A percentile compares a stretch with the other conserved stretches of the same genome.
phyloP scores from a whole-genome alignment of 805 yeast genomes.

The Pichia cephalocereana region DNA sequence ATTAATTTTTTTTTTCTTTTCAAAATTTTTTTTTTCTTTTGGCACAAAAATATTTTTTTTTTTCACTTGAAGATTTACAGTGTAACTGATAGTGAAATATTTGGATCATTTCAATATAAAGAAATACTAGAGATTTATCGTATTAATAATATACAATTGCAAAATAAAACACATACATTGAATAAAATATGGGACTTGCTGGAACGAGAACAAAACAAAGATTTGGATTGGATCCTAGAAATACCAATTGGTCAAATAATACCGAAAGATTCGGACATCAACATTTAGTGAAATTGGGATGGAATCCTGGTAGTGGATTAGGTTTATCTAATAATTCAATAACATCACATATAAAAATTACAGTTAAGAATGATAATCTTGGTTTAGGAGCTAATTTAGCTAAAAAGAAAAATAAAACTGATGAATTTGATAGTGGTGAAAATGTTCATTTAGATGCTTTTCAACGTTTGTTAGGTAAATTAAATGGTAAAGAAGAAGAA shows the following conservation, averaged over 20 bases:
- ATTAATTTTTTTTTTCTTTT: too few relatives aligned
- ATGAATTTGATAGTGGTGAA: conserved; percentile 71
- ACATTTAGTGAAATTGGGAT: conserved; percentile 73
- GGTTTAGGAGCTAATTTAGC: conserved; percentile 87
- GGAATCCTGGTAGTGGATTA: conserved; percentile 88
- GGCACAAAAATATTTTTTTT: too few relatives aligned
- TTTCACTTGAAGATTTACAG: too few relatives aligned
- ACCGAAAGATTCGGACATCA: conserved; percentile 79
- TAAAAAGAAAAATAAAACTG: conserved; percentile 37
- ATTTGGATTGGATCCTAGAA: conserved; percentile 88
- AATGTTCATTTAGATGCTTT: conserved; percentile 89
- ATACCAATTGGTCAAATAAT: conserved; percentile 89
- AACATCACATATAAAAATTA: conserved; percentile 76
- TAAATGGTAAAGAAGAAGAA: conserved; percentile 76
- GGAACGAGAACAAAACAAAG: conserved; percentile 74
- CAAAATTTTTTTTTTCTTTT: too few relatives aligned
- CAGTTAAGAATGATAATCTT: conserved; percentile 68
- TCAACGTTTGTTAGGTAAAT: conserved; percentile 79
- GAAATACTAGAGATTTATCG: too few relatives aligned
- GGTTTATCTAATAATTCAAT: conserved; percentile 62
- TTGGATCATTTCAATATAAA: too few relatives aligned
- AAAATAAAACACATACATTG: too few relatives aligned
- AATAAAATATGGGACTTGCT: conserved; percentile 59
- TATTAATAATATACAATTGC: too few relatives aligned
- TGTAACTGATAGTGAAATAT: too few relatives aligned